These are phyloP conservation scores for Botrytis sinoallii DNA, from an alignment of 2,329 filamentous ascomycete species.

Conservation along the genomic window DNA sequence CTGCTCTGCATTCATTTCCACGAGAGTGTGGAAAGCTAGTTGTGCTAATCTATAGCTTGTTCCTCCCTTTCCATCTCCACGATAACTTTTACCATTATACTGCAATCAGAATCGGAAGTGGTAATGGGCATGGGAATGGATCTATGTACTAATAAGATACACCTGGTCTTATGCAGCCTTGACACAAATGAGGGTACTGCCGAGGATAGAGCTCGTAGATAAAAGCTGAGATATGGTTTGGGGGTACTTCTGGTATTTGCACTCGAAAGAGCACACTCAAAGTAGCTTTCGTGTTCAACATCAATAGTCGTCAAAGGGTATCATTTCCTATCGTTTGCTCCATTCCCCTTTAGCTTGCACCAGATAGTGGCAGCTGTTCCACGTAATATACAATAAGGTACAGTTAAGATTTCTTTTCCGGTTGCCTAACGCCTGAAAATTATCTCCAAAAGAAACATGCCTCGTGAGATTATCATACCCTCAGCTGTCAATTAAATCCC, in stretches of 20 bases:
- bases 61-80: rapidly evolving
- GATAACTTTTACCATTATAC: background rate
- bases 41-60: too few species aligned
- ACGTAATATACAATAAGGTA: background rate
- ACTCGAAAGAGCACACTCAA: background rate
- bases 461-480: background rate
- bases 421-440: background rate
- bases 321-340: background rate
- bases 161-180: background rate
- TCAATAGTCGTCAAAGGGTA: background rate
- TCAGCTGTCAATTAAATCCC: background rate
- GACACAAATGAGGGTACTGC: rapidly evolving
- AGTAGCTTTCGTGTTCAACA: background rate
- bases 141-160: background rate
- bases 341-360: background rate
- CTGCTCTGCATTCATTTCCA: too few species aligned
- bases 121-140: background rate
- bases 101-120: background rate
- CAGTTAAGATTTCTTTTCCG: background rate
- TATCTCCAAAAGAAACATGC: background rate
- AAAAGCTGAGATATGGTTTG: background rate
- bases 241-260: background rate
- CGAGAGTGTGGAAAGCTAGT: too few species aligned
- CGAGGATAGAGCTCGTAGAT: rapidly evolving
- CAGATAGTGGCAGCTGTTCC: background rate